Base-by-base conservation (phyloP, 2,329 filamentous ascomycete species). In the Penicillium aurantiogriseum region DNA sequence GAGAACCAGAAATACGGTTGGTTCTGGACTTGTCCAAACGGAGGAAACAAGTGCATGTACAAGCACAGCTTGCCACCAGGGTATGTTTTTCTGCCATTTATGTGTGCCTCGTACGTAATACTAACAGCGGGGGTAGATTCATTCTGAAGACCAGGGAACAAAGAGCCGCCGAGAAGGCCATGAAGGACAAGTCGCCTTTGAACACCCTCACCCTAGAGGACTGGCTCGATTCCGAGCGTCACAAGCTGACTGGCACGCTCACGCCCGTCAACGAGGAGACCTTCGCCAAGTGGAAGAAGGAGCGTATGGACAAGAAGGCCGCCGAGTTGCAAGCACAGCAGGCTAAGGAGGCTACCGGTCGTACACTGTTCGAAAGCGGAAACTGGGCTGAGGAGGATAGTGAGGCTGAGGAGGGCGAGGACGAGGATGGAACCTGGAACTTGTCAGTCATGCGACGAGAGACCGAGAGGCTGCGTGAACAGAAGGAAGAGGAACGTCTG, bases 1-100 rank as follows among this genome's bases (percentile, higher is more conserved):
- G 94, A 99, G 78, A 94, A 99, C 72, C 90, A 92, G 69, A 99
- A 97, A 78, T 99, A 99, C 70, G 94, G 94, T 62, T 99, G 94
- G 94, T 97, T 99, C 79, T 99, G 94, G 94, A 83, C 87, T 58
- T 99, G 94, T 83, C 94, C 94, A 46, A 97, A 97, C 71, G 92
- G 92, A 64, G 93, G 90, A 63, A 89, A 99, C 73, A 91, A 96
- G 77, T 99, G 94, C 89, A 97, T 94, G 88, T 99, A 99, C 75
- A 92, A 90, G 78, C 94, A 99, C 76, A 92, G 90, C 70, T 83
- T 99, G 69, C 94, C 95, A 67, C 90, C 92, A 71, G 94, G 94
- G 90, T 95, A 85, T 71, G 89, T 85, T 36, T 61, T 29, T 45
- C 5, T 13, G 4, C 5, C 21, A 5, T 13, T 27, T 6, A 27